Conservation (phyloP, 208 protist genomes). For the Leptomonas pyrrhocoris region DNA sequence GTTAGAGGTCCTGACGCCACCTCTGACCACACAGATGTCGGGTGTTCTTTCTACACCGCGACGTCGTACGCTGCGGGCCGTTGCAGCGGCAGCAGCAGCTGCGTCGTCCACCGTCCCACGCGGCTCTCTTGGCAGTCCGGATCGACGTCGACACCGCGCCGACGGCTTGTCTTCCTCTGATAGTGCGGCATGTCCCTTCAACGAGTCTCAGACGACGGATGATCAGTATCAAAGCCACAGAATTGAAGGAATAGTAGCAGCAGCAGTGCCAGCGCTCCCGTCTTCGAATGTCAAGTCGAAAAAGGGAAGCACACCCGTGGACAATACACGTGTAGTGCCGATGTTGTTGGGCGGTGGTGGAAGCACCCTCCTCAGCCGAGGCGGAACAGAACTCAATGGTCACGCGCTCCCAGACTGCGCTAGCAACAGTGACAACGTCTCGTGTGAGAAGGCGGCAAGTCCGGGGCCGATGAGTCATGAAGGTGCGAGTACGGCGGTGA, state of each 20-base stretch:
- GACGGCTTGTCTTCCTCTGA: background rate
- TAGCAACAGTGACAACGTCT: background rate
- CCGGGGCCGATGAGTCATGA: background rate
- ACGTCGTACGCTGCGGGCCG: slow-evolving; percentile 21
- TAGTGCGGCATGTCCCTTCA: background rate
- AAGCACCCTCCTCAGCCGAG: background rate
- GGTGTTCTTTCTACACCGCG: slow-evolving; percentile 15
- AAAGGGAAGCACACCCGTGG: too few relatives aligned
- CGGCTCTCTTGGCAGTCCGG: background rate
- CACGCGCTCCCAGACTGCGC: background rate
- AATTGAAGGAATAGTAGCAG: background rate
- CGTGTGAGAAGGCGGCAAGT: background rate
- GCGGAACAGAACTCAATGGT: background rate
- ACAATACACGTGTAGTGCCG: background rate
- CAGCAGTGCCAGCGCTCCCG: background rate
- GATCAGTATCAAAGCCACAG: background rate
- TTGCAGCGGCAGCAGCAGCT: slow-evolving; percentile 5
- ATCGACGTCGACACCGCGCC: slow-evolving; percentile 2
- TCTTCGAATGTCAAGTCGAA: too few relatives aligned
- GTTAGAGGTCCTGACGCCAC: background rate
- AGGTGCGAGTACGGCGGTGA: background rate
- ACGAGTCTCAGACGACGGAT: background rate
- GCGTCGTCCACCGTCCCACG: background rate
- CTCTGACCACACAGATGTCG: background rate
- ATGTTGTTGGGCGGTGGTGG: background rate